These are phyloP conservation scores for peach (Prunus persica) DNA, from an alignment of 306 rosid species.

Conservation along the genomic window Prunus_persica_NCBIv2 NC_034009.1:33524001-33524500, in stretches of 20 bases:
- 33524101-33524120: no score
- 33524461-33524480: constrained; percentile 26
- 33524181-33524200: no score
- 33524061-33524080: no score
- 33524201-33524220: background rate
- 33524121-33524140: no score
- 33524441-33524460: constrained; percentile 34
- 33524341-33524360: background rate
- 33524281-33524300: background rate
- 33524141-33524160: no score
- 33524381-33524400: background rate
- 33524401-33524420: constrained; percentile 5
- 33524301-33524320: background rate
- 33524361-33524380: constrained; percentile 9
- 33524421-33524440: background rate
- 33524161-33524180: no score
- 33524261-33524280: no score
- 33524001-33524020: background rate
- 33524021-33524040: background rate
- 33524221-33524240: background rate
- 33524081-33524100: no score
- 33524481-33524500: constrained; percentile 35
- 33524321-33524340: background rate
- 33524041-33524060: no score
- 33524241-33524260: no score